Evolutionary conservation across 257 asterid genomes (phyloP).

Genomic region (Linderniella brevidens): DNA sequence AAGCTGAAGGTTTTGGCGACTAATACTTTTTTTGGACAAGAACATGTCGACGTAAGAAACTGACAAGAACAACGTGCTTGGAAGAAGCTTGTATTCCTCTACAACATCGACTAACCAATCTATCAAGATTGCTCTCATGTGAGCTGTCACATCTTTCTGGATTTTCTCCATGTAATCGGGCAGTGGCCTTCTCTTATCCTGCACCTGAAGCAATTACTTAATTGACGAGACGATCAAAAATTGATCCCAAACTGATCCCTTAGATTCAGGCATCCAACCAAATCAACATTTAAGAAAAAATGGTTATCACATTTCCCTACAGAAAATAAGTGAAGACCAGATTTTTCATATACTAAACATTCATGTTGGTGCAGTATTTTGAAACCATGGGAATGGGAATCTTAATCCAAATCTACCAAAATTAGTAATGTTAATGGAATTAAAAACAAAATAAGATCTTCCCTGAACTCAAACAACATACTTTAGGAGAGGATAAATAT

Average conservation of each 20-base stretch:
- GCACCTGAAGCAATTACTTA: slow-evolving; percentile 24
- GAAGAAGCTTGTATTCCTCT: slow-evolving; percentile 70
- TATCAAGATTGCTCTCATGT: slow-evolving; percentile 74
- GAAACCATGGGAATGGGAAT: too few relatives aligned
- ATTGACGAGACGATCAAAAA: not conserved
- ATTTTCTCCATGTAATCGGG: slow-evolving; percentile 48
- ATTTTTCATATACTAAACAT: too few relatives aligned
- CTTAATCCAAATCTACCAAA: too few relatives aligned
- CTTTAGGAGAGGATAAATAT: too few relatives aligned
- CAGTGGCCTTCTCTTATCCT: slow-evolving; percentile 55
- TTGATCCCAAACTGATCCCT: not conserved
- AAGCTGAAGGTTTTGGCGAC: slow-evolving; percentile 65
- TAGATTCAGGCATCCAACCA: not conserved
- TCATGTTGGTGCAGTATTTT: too few relatives aligned
- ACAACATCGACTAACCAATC: slow-evolving; percentile 95
- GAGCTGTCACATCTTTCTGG: slow-evolving; percentile 66
- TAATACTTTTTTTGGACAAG: slow-evolving; percentile 31
- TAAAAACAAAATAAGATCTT: too few relatives aligned
- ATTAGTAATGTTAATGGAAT: too few relatives aligned
- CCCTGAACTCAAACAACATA: too few relatives aligned
- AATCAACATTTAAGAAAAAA: too few relatives aligned
- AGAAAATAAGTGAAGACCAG: too few relatives aligned
- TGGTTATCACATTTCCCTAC: too few relatives aligned
- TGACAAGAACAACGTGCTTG: slow-evolving; percentile 56
- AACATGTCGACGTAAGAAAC: slow-evolving; percentile 59